A percentile compares a stretch with the other conserved stretches of the same genome.
Conservation (phyloP, 208 protist genomes). For the Phytomonas francai region DNA sequence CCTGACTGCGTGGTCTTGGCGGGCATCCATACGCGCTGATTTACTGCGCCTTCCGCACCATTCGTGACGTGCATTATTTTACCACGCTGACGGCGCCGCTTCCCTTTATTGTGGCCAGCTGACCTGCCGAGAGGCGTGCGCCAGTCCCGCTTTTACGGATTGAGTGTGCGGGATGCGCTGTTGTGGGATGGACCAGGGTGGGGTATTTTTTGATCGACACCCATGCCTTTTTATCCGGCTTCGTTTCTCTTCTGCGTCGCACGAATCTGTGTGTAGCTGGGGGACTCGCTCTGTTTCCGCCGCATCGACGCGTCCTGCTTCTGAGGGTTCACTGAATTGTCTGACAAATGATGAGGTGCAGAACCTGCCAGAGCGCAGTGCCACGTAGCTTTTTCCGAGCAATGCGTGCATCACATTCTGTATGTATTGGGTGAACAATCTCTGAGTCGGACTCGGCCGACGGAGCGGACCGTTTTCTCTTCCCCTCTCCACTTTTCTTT, state of each 20-base stretch:
- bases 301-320: too few species aligned
- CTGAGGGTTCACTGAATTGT: too few species aligned
- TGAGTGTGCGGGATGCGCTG: too few species aligned
- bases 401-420: conserved; percentile 8
- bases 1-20: not conserved
- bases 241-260: too few species aligned
- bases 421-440: conserved; percentile 30
- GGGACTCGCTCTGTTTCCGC: too few species aligned
- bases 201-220: too few species aligned
- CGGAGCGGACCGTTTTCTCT: not conserved
- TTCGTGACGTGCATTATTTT: not conserved
- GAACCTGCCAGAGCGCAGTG: not conserved
- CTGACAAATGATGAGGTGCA: too few species aligned
- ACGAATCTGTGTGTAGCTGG: too few species aligned
- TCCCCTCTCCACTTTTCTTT: not conserved
- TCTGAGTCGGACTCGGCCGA: conserved; percentile 7
- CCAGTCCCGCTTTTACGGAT: too few species aligned
- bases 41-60: not conserved
- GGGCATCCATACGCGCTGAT: not conserved
- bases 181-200: too few species aligned
- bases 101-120: not conserved
- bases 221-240: too few species aligned
- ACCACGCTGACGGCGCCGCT: not conserved
- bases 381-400: not conserved
- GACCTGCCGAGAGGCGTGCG: not conserved